Base-by-base conservation (phyloP, 1,284 basidiomycete species). In the Fomitopsis betulina region DNA sequence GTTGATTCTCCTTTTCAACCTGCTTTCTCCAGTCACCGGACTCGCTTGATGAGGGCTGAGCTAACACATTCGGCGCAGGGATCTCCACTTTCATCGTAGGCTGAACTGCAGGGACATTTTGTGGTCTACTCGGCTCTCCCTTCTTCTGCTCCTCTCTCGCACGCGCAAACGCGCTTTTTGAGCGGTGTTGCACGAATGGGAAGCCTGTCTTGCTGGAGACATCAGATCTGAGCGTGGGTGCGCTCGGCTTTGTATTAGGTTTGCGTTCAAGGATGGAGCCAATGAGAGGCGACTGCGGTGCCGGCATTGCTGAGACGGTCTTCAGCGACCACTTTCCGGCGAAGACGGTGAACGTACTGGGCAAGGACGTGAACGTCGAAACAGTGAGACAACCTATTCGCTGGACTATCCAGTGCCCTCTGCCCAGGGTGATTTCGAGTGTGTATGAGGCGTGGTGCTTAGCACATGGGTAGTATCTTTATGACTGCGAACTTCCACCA, bases 251-350 rank as follows among this genome's bases (percentile, higher is more conserved):
- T 23, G 67, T 63, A 15, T 74, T 64, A 0, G 67, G 63, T 49
- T 77, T 82, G 32, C 85, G 79, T 69, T 87, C 85, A 54, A 84
- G 68, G 2, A 87, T 79, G 5, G 84, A 81, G 23, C 86, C 85
- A 37, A 87, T 71, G 38, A 86, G 70, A 19, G 67, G 63, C 5
- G 58, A 37, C 19, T 64, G 61, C 27, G 63, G 12, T 21, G 37
- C 23, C 23, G 35, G 12, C 54, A 55, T 55, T 3, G 19, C 42
- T 42, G 39, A 27, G 25, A 27, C 39, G 12, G 5, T 39, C 9
- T 17, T 27, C 12, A 40, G 38, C 17, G 17, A 10, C 3, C 23
- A 21, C 13, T 12, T 32, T 2, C 12, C 1, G 51, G 12, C 8
- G 6, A 12, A 53, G 52, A 9, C 3, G 17, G 23, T 1, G 15